A percentile compares a stretch with the other conserved stretches of the same genome.
Evolutionary conservation across 495 filamentous ascomycete genomes (phyloP).

Genomic region (Penicillium verhagenii): DNA sequence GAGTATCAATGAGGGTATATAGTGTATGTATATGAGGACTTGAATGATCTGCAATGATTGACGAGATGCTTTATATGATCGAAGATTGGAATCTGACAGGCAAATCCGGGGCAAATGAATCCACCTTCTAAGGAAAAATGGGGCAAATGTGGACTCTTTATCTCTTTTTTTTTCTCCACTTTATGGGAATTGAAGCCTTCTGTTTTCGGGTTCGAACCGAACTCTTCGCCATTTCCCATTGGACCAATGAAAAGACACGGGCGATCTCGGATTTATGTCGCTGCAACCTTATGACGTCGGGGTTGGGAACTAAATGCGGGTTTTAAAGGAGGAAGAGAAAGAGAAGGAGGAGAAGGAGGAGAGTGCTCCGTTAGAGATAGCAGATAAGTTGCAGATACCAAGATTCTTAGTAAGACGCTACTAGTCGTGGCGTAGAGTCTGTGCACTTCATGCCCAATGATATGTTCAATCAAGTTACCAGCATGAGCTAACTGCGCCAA

Average conservation of each 20-base stretch:
- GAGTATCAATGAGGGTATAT: not conserved
- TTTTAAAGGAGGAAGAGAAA: constrained; percentile 15
- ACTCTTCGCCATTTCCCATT: no score
- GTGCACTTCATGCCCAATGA: no score
- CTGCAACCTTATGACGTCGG: constrained; percentile 39
- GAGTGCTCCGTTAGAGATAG: constrained; percentile 13
- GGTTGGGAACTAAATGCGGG: constrained; percentile 5
- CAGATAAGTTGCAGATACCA: no score
- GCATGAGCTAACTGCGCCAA: no score
- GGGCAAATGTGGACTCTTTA: constrained; percentile 2
- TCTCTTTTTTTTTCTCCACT: not conserved
- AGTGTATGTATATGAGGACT: no score
- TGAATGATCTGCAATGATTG: not conserved
- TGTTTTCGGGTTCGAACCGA: not conserved
- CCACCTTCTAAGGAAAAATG: constrained; percentile 6
- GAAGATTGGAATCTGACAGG: constrained; percentile 2
- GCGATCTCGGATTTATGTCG: constrained; percentile 16
- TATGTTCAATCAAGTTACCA: no score
- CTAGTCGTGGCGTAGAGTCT: no score
- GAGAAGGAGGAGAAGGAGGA: constrained; percentile 10
- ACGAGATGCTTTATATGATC: not conserved
- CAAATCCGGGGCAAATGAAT: not conserved
- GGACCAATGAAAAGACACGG: constrained; percentile 15
- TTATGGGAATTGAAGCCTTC: no score
- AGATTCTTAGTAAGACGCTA: no score